These are phyloP conservation scores for Beta vulgaris DNA, from an alignment of 148 eudicot species.

Conservation along the genomic window DNA sequence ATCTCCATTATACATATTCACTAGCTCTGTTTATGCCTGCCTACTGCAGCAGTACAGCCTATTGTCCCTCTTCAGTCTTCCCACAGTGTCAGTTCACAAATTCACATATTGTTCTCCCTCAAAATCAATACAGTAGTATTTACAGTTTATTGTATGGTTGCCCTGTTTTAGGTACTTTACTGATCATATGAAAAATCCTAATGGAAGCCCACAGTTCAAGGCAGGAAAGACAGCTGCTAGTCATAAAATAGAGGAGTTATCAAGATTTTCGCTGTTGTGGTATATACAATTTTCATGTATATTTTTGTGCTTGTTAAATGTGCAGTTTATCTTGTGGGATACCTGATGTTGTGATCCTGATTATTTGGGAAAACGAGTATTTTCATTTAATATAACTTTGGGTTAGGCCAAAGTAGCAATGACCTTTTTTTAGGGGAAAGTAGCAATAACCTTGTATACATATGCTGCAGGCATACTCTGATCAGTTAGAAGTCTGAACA, in stretches of 20 bases:
- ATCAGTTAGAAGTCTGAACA: too few relatives aligned
- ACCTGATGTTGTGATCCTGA: too few relatives aligned
- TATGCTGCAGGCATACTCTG: too few relatives aligned
- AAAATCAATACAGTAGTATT: neutral
- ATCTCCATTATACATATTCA: neutral
- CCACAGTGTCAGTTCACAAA: too few relatives aligned
- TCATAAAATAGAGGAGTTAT: slow-evolving; percentile 74
- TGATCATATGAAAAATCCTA: slow-evolving; percentile 50
- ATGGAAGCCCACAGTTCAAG: slow-evolving; percentile 44
- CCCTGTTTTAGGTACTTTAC: slow-evolving; percentile 58
- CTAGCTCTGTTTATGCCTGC: neutral
- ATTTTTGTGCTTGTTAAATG: slow-evolving; percentile 3
- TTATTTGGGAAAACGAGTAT: too few relatives aligned
- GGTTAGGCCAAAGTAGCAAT: too few relatives aligned
- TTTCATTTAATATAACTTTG: too few relatives aligned
- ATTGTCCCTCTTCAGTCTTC: too few relatives aligned
- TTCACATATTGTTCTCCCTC: neutral
- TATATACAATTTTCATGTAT: slow-evolving; percentile 39
- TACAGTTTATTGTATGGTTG: neutral
- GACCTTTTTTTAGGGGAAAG: too few relatives aligned
- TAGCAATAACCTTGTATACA: too few relatives aligned
- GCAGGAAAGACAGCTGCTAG: slow-evolving; percentile 60
- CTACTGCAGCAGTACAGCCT: too few relatives aligned
- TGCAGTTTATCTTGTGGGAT: neutral
- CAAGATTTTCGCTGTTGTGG: slow-evolving; percentile 86